Evolutionary conservation across 2,329 filamentous ascomycete genomes (phyloP).

Genomic region (Talaromyces sp.): DNA sequence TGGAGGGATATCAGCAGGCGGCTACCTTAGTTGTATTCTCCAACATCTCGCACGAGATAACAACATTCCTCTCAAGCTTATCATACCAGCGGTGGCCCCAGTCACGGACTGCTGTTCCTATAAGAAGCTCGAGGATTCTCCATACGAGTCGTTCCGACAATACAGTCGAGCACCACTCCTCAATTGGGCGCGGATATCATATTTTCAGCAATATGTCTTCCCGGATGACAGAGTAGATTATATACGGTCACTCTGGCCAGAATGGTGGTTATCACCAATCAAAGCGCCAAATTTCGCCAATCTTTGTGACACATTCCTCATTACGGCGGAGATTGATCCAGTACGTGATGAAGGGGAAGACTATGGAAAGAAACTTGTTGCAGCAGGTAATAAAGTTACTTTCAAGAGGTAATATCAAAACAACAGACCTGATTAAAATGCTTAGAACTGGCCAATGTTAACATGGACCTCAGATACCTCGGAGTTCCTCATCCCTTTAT

Average conservation of each 20-base stretch:
- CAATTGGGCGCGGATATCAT: constrained; percentile 38
- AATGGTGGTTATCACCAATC: constrained; percentile 44
- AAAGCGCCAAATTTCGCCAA: constrained; percentile 33
- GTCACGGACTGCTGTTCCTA: not conserved
- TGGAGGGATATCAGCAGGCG: constrained; percentile 41
- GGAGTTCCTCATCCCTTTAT: not conserved
- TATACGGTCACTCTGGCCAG: constrained; percentile 19
- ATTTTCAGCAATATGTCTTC: constrained; percentile 39
- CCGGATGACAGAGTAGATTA: not conserved
- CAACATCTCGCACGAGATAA: constrained; percentile 39
- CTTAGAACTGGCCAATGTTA: not conserved
- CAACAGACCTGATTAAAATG: constrained; percentile 30
- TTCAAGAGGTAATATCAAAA: constrained; percentile 29
- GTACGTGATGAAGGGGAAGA: constrained; percentile 41
- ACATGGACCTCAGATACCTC: not conserved
- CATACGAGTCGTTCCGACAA: constrained; percentile 41
- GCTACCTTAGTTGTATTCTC: constrained; percentile 38
- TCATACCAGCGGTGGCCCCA: constrained; percentile 30
- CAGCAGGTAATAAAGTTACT: constrained; percentile 33
- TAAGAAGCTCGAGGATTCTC: constrained; percentile 28
- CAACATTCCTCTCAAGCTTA: constrained; percentile 29
- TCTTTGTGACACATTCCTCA: constrained; percentile 38
- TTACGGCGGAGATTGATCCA: constrained; percentile 42
- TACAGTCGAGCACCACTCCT: constrained; percentile 38
- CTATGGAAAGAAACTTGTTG: constrained; percentile 37